Conservation (phyloP, 169 alveolate species). For the Cryptosporidium felis region DNA sequence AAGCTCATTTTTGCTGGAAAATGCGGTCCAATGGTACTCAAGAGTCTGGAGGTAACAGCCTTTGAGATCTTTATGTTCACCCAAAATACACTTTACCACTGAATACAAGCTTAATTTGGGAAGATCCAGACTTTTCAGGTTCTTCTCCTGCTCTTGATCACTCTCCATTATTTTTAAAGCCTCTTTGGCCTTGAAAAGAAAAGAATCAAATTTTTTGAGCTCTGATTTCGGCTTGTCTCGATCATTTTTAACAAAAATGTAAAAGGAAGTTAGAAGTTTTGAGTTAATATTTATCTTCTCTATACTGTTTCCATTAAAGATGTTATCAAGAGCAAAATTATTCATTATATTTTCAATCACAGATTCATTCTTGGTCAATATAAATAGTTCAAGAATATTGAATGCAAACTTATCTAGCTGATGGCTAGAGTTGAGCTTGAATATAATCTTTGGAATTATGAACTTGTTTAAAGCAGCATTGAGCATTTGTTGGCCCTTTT, state of each 20-base stretch:
- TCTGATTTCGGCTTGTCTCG: background rate
- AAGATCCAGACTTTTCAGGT: background rate
- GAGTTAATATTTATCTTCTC: slow-evolving; percentile 24
- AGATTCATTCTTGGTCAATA: background rate
- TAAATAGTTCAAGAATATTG: slow-evolving; percentile 11
- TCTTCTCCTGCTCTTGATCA: background rate
- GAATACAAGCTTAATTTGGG: background rate
- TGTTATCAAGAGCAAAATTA: background rate
- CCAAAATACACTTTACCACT: background rate
- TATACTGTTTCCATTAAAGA: background rate
- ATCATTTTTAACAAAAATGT: background rate
- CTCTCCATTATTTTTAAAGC: background rate
- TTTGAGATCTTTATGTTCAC: background rate
- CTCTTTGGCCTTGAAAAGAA: background rate
- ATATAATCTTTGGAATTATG: slow-evolving; percentile 28
- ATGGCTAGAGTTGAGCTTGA: background rate
- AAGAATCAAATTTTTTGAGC: background rate
- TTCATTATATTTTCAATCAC: slow-evolving; percentile 29
- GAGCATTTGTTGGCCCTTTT: background rate
- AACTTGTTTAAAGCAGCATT: background rate
- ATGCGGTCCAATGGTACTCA: background rate
- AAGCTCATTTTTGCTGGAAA: background rate
- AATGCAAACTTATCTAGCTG: slow-evolving; percentile 30
- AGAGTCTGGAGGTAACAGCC: background rate
- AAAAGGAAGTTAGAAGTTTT: slow-evolving; percentile 9